These are phyloP conservation scores for Lentinula lateritia DNA, from an alignment of 768 basidiomycete species.

Conservation along the genomic window DNA sequence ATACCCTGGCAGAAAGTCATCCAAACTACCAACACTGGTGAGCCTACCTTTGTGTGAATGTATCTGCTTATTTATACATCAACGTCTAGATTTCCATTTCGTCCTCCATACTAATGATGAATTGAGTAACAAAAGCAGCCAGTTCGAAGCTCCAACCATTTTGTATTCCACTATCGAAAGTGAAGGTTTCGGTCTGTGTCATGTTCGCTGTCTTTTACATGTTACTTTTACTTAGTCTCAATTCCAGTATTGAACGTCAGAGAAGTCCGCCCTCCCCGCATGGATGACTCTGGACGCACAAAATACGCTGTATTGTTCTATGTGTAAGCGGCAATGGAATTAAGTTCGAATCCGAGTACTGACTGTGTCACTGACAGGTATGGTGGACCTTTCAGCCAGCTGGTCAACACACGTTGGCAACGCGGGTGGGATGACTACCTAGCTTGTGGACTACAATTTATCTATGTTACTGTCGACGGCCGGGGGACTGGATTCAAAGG, in stretches of 20 bases:
- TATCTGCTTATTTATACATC: neutral
- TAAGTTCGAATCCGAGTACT: neutral
- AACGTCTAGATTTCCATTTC: constrained; percentile 49
- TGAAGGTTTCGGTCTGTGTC: constrained; percentile 70
- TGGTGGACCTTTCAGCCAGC: constrained; percentile 86
- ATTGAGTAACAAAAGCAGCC: constrained; percentile 56
- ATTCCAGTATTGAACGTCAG: constrained; percentile 77
- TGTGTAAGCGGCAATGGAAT: constrained; percentile 45
- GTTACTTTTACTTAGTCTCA: neutral
- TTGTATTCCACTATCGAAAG: constrained; percentile 66
- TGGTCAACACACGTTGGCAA: constrained; percentile 58
- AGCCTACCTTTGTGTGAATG: constrained; percentile 5
- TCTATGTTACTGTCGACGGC: constrained; percentile 87
- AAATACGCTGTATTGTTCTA: constrained; percentile 94
- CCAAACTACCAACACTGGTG: constrained; percentile 40
- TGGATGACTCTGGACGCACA: constrained; percentile 93
- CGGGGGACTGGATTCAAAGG: constrained; percentile 94
- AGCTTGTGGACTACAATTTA: constrained; percentile 73
- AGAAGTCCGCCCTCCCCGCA: constrained; percentile 85
- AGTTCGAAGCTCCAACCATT: constrained; percentile 70
- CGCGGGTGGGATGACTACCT: constrained; percentile 89
- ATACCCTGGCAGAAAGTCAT: constrained; percentile 86
- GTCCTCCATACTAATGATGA: constrained; percentile 65
- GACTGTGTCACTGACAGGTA: constrained; percentile 43
- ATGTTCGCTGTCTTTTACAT: neutral